Conservation (phyloP, 1,284 basidiomycete genomes). For the Caloboletus inedulis region DNA sequence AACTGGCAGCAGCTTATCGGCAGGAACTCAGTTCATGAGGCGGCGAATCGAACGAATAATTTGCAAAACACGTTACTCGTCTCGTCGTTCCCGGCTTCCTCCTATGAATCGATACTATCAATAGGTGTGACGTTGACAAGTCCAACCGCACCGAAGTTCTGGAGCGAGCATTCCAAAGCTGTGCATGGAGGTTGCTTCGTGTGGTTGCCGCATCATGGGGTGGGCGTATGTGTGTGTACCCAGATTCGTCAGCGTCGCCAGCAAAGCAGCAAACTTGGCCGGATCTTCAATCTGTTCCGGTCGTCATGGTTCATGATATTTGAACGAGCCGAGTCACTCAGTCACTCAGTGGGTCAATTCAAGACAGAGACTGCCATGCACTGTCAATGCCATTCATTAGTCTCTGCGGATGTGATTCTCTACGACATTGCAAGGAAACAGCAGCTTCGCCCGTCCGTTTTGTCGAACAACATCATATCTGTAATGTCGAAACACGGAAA, state of each 20-base stretch:
- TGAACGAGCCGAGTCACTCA: neutral
- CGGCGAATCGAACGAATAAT: neutral
- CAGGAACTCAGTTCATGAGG: neutral
- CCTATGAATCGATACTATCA: too few species aligned
- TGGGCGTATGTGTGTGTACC: neutral
- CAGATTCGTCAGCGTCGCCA: neutral
- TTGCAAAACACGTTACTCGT: neutral
- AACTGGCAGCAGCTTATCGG: too few species aligned
- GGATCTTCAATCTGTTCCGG: neutral
- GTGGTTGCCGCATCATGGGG: conserved; percentile 2
- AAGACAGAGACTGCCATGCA: neutral
- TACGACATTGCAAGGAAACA: neutral
- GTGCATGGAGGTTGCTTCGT: neutral
- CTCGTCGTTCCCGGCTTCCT: neutral
- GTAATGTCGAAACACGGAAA: neutral
- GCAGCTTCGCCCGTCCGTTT: too few species aligned
- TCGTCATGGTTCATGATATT: neutral
- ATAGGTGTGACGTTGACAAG: too few species aligned
- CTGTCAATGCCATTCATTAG: neutral
- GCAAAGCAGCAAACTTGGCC: neutral
- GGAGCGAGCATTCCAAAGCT: conserved; percentile 1
- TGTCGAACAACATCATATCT: neutral
- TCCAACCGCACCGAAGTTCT: too few species aligned
- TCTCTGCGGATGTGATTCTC: neutral
- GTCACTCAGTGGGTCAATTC: neutral